Evolutionary conservation across 2,329 filamentous ascomycete species (phyloP).

Genomic region (Diaporthe citriasiana): DNA sequence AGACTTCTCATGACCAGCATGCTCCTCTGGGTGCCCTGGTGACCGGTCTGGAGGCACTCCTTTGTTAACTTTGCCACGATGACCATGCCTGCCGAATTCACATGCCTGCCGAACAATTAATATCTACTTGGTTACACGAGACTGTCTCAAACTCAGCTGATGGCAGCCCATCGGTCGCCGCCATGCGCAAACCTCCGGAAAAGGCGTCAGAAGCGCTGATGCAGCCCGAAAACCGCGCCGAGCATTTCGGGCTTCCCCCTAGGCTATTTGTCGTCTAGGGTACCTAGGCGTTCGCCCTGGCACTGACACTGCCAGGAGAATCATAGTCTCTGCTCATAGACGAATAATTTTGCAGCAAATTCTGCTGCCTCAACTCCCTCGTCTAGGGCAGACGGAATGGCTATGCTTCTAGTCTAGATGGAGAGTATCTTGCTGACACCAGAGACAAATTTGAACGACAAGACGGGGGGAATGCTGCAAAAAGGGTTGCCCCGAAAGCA

Average conservation of each 20-base stretch:
- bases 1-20: background rate
- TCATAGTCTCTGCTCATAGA: background rate
- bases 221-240: too few relatives aligned
- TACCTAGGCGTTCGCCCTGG: background rate
- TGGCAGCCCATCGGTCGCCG: too few relatives aligned
- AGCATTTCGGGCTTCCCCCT: too few relatives aligned
- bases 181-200: background rate
- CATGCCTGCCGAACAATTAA: too few relatives aligned
- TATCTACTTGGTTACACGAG: too few relatives aligned
- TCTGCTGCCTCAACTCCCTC: background rate
- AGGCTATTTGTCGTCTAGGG: too few relatives aligned
- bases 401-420: background rate
- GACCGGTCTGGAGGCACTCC: rapidly evolving
- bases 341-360: background rate
- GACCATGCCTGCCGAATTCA: background rate
- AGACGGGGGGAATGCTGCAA: too few relatives aligned
- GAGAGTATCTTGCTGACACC: background rate
- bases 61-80: background rate
- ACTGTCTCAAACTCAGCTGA: background rate
- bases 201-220: background rate
- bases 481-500: too few relatives aligned
- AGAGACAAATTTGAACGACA: too few relatives aligned
- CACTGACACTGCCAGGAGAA: background rate
- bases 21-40: background rate
- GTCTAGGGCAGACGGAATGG: background rate